A percentile compares a stretch with the other conserved stretches of the same genome.
These are phyloP conservation scores for Sugiyamaella grinbergsii DNA, from an alignment of 1,139 yeast species.

Conservation along the genomic window DNA sequence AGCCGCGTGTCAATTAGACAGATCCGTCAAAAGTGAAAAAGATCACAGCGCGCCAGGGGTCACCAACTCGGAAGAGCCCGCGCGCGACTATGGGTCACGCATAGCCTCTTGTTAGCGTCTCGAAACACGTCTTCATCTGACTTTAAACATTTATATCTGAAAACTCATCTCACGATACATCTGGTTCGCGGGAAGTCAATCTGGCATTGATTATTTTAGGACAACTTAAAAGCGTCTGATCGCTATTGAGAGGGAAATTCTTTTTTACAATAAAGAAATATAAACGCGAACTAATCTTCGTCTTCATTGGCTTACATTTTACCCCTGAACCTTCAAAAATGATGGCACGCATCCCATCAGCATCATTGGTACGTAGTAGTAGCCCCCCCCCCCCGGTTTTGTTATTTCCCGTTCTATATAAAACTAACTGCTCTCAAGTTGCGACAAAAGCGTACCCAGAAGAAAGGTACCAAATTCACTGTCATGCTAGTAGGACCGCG, in stretches of 20 bases:
- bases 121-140: no score
- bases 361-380: slow-evolving; percentile 29
- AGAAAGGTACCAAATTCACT: slow-evolving; percentile 82
- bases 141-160: no score
- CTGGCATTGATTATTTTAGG: not conserved
- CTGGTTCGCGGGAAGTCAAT: not conserved
- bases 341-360: slow-evolving; percentile 29
- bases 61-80: no score
- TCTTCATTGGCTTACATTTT: not conserved
- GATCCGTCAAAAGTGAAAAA: no score
- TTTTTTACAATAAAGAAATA: no score
- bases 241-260: no score
- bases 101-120: no score
- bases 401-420: not conserved
- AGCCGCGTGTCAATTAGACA: no score
- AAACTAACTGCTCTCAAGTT: slow-evolving; percentile 39
- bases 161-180: no score
- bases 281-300: not conserved
- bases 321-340: slow-evolving; percentile 7
- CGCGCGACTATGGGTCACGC: no score
- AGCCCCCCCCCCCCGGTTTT: no score
- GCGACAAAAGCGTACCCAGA: slow-evolving; percentile 71
- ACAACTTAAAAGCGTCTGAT: not conserved
- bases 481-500: slow-evolving; percentile 76
- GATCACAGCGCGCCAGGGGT: no score